Evolutionary conservation across 2,329 filamentous ascomycete species (phyloP).

Genomic region (Fusarium sp.): DNA sequence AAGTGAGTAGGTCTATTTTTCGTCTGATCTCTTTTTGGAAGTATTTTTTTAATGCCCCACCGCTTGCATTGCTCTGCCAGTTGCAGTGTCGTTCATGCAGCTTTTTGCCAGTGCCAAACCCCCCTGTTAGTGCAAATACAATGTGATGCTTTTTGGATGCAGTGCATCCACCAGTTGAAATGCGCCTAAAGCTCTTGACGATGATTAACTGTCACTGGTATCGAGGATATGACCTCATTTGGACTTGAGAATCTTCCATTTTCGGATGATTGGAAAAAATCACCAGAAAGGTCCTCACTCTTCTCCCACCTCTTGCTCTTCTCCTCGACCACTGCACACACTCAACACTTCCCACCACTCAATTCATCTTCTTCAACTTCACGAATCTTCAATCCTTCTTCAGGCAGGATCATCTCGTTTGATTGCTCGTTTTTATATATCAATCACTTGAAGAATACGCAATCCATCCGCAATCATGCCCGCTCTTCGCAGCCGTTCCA

Average conservation of each 20-base stretch:
- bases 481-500: constrained; percentile 4
- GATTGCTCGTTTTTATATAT: not conserved
- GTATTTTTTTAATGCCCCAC: not conserved
- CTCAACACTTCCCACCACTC: not conserved
- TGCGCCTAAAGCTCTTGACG: not conserved
- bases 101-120: constrained; percentile 8
- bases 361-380: not conserved
- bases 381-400: not conserved
- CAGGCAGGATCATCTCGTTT: not conserved
- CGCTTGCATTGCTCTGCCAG: not conserved
- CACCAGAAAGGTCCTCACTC: not conserved
- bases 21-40: not conserved
- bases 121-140: constrained; percentile 19
- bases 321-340: not conserved
- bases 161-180: not conserved
- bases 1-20: constrained; percentile 45
- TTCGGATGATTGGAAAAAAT: not conserved
- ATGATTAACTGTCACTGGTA: not conserved
- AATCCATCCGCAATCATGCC: constrained; percentile 27
- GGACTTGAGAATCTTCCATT: not conserved
- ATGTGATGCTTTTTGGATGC: not conserved
- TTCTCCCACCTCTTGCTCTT: not conserved
- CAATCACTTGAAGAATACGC: not conserved
- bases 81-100: constrained; percentile 14
- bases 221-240: not conserved